Base-by-base conservation (phyloP, 2,329 filamentous ascomycete species). In the Monosporascus sp. region DNA sequence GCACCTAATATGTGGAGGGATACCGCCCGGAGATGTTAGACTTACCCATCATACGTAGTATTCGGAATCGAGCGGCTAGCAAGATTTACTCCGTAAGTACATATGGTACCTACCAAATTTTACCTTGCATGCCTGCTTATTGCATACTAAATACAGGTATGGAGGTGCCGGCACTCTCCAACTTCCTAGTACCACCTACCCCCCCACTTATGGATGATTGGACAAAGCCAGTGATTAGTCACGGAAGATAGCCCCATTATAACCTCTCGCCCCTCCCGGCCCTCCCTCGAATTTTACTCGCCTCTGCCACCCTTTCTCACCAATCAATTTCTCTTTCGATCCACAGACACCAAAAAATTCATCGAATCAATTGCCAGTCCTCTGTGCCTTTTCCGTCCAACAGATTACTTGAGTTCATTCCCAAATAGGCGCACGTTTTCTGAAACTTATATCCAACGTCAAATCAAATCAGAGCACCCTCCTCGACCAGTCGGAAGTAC, bases 311-410 rank as follows among this genome's bases (percentile, higher is more conserved):
- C 61, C 60, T 63, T 68, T 67, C 58, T 68, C 65, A 64, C 66
- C 67, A 69, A 69, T 68, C 67, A 69, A 63, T 65, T 65, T 60
- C 60, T 58, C 59, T 63, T 63, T 68, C 52, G 65, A 60, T 67
- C 66, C 65, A 65, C 65, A 63, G 49, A 63, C 61, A 60, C 61
- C 58, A 48, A 56, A 64, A 61, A 63, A 62, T 61, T 55, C 62
- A 65, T 69, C 67, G 66, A 69, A 68, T 69, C 67, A 66, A 56
- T 67, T 63, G 63, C 62, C 56, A 52, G 54, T 55, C 56, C 56
- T 41, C 56, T 50, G 54, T 56, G 52, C 54, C 62, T 59, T 61
- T 56, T 63, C 64, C 60, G 59, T 63, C 63, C 63, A 66, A 63
- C 63, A 60, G 60, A 46, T 11, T 17, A 2, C 22, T 31, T 31